Evolutionary conservation across 495 filamentous ascomycete species (phyloP), one percentile per base, ranked within the genome.

Genomic region (Neurospora tetrasperma): DNA sequence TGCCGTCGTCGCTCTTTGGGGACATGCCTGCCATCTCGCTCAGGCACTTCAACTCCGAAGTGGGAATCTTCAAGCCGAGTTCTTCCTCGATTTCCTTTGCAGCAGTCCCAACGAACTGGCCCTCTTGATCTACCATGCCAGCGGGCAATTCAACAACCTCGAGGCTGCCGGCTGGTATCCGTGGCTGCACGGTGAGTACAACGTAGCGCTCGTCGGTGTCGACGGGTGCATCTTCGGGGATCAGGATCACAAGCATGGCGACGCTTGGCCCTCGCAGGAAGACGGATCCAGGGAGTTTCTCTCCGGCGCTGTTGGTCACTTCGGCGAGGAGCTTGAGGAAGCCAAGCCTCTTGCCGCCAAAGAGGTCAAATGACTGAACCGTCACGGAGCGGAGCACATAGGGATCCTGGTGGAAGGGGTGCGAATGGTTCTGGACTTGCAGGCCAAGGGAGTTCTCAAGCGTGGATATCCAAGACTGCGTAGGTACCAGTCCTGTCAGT

Each of bases 81-180:
- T 97, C 94, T 80, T 97, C 93, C 31, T 89, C 75, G 69, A 97
- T 94, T 81, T 97, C 94, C 71, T 87, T 89, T 18, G 93, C 93
- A 0, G 94, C 94, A 3, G 86, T 87, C 4, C 94, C 93, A 7
- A 86, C 84, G 81, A 97, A 97, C 4, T 86, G 88, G 31, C 91
- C 91, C 46, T 81, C 84, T 73, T 92, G 89, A 76, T 97, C 94
- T 9, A 97, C 87, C 93, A 97, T 97, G 7, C 94, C 94, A 0
- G 94, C 94, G 0, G 94, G 94, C 23, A 97, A 83, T 79, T 97
- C 94, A 14, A 90, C 83, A 75, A 97, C 90, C 10, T 86, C 85
- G 10, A 97, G 82, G 7, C 89, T 91, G 0, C 92, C 93, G 11
- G 91, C 92, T 0, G 94, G 88, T 23, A 96, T 86, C 43, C 94